Evolutionary conservation across 2,329 filamentous ascomycete species (phyloP), one percentile per base, ranked within the genome.

Genomic region (Aciculosporium take): DNA sequence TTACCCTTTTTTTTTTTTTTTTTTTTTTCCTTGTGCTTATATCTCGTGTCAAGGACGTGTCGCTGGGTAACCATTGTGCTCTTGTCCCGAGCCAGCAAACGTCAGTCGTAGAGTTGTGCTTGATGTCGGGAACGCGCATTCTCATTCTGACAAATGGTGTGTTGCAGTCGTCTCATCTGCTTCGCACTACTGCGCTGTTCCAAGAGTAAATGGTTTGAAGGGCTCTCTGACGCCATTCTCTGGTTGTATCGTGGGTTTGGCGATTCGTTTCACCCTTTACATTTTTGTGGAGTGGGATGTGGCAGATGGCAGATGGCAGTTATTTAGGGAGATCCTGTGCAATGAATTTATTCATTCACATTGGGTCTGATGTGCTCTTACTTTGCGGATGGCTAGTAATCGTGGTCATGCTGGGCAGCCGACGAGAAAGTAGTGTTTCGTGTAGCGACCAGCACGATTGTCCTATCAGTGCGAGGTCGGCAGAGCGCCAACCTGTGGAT

Each of bases 181-280:
- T 64, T 63, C 61, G 57, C 66, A 67, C 66, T 64, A 62, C 65
- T 60, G 57, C 47, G 67, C 64, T 54, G 52, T 69, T 78, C 75
- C 75, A 67, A 79, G 54, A 79, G 57, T 39, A 62, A 74, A 51
- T 32, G 8, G 45, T 32, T n/a, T 9, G 37, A 60, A 66, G 73
- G 71, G 71, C 67, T 72, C 72, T 79, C 75, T 79, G 75, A 77
- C 64, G 66, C 69, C 68, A 59, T 51, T 37, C 45, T 44, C 31
- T 40, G 38, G 20, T 41, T 47, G 37, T 47, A 45, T 46, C 43
- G 53, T 76, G 68, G 67, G 67, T 62, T 58, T 60, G 69, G 70
- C 65, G 62, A 68, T 71, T 78, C 74, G 73, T 79, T 78, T 75
- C 67, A 69, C 72, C 68, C 72, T 68, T 66, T 52, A 79, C 74